A percentile compares a stretch with the other conserved stretches of the same genome.
phyloP scores from a whole-genome alignment of 208 protist species.

The Leishmania turanica region DNA sequence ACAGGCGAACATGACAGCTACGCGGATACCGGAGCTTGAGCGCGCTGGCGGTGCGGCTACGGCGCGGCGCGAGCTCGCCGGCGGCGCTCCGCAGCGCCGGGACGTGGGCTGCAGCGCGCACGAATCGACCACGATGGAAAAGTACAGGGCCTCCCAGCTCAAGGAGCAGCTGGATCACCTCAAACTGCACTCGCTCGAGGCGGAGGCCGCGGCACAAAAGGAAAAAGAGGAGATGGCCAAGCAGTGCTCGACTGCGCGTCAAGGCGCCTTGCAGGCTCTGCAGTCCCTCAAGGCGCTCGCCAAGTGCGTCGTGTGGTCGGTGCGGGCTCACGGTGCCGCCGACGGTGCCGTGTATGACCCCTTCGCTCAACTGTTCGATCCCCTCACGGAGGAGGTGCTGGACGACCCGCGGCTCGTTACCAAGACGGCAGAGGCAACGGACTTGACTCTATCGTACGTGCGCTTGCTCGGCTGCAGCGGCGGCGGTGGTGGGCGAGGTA shows the following conservation, averaged over 20 bases:
- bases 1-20: constrained; percentile 37
- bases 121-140: constrained; percentile 36
- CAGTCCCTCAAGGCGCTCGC: constrained; percentile 37
- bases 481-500: background rate
- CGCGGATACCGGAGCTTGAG: constrained; percentile 34
- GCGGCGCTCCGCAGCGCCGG: constrained; percentile 15
- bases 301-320: constrained; percentile 15
- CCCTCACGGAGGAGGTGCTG: constrained; percentile 31
- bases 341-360: constrained; percentile 27
- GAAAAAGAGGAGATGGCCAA: constrained; percentile 8
- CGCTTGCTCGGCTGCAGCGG: constrained; percentile 22
- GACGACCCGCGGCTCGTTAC: constrained; percentile 53
- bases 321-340: constrained; percentile 11
- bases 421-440: constrained; percentile 54
- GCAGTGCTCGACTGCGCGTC: constrained; percentile 24
- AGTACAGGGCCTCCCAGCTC: constrained; percentile 57
- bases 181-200: constrained; percentile 32
- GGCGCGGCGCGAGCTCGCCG: background rate
- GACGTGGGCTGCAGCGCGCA: constrained; percentile 40
- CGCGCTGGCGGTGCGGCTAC: constrained; percentile 1
- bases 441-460: constrained; percentile 36
- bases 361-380: constrained; percentile 23
- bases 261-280: constrained; percentile 38
- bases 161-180: constrained; percentile 48
- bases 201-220: constrained; percentile 21